Percentiles rank a stretch among this genome's conserved stretches.
These are phyloP conservation scores for Lyophyllum atratum DNA, from an alignment of 768 basidiomycete genomes.

Conservation along the genomic window DNA sequence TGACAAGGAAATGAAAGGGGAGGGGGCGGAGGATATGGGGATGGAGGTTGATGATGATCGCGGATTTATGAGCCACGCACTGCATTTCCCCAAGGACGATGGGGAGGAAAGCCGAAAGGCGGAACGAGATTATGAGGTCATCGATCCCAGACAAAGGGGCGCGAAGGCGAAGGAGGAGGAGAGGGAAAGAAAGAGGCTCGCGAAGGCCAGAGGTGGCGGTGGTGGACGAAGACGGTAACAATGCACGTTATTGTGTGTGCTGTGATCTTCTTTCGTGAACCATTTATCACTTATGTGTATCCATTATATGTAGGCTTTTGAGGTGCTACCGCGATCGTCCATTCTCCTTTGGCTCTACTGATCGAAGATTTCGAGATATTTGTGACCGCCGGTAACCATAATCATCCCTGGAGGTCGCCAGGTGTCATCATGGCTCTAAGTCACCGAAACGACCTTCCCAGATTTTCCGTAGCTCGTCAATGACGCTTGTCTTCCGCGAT, in stretches of 20 bases:
- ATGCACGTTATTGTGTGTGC: not conserved
- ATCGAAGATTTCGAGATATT: not conserved
- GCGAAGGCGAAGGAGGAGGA: slow-evolving; percentile 81
- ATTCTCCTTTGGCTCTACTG: not conserved
- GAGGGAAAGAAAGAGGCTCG: slow-evolving; percentile 57
- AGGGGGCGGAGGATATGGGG: slow-evolving; percentile 43
- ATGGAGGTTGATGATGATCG: slow-evolving; percentile 80
- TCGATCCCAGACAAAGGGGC: slow-evolving; percentile 75
- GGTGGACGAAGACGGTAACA: slow-evolving; percentile 28
- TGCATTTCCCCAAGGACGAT: slow-evolving; percentile 80
- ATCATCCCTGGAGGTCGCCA: not conserved
- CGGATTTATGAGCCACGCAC: slow-evolving; percentile 71
- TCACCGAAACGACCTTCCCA: not conserved
- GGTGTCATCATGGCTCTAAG: not conserved
- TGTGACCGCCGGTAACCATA: not conserved
- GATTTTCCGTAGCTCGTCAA: not conserved
- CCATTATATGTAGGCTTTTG: not conserved
- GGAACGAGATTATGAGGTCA: slow-evolving; percentile 86
- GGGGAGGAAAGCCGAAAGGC: slow-evolving; percentile 75
- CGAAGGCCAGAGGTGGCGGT: slow-evolving; percentile 34
- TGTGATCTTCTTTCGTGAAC: not conserved
- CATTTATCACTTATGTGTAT: not conserved
- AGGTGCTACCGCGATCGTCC: not conserved
- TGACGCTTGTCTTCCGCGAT: not conserved
- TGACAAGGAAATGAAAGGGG: slow-evolving; percentile 24